Evolutionary conservation across 371 early-diverging fungal species (phyloP).

Genomic region (Capillidium heterosporum): DNA sequence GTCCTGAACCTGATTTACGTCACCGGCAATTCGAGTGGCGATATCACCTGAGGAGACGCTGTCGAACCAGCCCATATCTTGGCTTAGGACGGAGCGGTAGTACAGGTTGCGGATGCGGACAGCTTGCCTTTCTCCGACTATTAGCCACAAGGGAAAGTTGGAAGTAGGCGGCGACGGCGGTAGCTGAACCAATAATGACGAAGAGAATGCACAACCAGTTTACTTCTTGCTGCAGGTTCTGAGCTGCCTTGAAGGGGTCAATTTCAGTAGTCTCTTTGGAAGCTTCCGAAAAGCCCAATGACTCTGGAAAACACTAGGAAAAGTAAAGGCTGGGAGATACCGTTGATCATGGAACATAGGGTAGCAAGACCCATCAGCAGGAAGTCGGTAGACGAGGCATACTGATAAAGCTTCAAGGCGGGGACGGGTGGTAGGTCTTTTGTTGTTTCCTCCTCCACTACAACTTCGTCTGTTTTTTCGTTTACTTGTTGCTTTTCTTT

Average conservation of each 20-base stretch:
- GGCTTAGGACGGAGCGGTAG: conserved; percentile 36
- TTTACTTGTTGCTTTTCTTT: no score
- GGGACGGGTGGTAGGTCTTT: not conserved
- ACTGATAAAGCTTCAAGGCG: not conserved
- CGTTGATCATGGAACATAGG: not conserved
- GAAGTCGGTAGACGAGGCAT: not conserved
- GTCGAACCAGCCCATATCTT: conserved; percentile 58
- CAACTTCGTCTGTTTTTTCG: no score
- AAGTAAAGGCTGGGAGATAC: not conserved
- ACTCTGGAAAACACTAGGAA: not conserved
- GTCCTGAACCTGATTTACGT: conserved; percentile 28
- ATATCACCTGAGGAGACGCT: conserved; percentile 28
- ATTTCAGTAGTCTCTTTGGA: conserved; percentile 21
- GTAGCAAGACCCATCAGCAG: not conserved
- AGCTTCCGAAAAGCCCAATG: conserved; percentile 6
- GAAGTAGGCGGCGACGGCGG: conserved; percentile 19
- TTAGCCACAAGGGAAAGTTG: conserved; percentile 21
- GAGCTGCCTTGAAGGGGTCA: conserved; percentile 38
- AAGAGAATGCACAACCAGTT: conserved; percentile 13
- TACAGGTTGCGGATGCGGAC: conserved; percentile 22
- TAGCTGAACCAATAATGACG: conserved; percentile 31
- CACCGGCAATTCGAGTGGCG: conserved; percentile 36
- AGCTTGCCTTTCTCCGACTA: conserved; percentile 25
- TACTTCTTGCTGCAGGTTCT: conserved; percentile 55
- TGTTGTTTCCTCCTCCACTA: not conserved